These are phyloP conservation scores for Stropharia rugosoannulata DNA, from an alignment of 768 basidiomycete genomes.

Conservation along the genomic window DNA sequence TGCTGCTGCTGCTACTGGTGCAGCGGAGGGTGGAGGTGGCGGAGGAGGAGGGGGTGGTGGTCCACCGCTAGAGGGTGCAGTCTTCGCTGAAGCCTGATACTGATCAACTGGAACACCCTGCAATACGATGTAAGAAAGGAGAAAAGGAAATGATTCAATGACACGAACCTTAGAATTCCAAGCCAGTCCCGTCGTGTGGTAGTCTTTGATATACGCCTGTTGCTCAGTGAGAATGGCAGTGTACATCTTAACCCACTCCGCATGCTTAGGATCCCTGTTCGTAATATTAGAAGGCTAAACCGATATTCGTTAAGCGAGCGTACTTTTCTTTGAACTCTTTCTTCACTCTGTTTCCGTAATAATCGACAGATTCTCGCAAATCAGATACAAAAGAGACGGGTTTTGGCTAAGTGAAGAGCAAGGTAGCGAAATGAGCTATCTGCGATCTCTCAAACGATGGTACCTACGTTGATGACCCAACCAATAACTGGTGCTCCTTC, in stretches of 20 bases:
- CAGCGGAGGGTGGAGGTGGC: conserved; percentile 55
- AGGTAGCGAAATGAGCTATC: neutral
- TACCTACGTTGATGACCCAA: conserved; percentile 83
- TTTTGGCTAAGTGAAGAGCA: conserved; percentile 55
- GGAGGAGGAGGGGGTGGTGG: conserved; percentile 48
- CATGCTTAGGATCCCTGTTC: conserved; percentile 77
- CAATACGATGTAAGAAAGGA: conserved; percentile 1
- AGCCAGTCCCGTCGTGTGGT: conserved; percentile 79
- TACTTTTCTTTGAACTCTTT: conserved; percentile 94
- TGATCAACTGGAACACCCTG: conserved; percentile 61
- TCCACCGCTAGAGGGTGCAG: conserved; percentile 31
- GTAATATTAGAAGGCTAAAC: conserved; percentile 4
- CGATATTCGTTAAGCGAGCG: conserved; percentile 22
- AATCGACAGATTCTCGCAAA: conserved; percentile 82
- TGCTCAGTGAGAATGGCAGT: conserved; percentile 71
- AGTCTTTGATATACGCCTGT: conserved; percentile 80
- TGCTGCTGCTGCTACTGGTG: conserved; percentile 57
- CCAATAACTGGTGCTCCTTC: conserved; percentile 82
- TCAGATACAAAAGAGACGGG: conserved; percentile 81
- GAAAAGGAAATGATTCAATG: neutral
- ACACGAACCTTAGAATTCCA: conserved; percentile 82
- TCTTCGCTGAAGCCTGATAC: conserved; percentile 39
- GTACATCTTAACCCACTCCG: conserved; percentile 85
- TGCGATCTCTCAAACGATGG: neutral
- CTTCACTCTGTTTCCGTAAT: conserved; percentile 87